Base-by-base conservation (phyloP, 495 filamentous ascomycete species). In the Penicillium canariense region DNA sequence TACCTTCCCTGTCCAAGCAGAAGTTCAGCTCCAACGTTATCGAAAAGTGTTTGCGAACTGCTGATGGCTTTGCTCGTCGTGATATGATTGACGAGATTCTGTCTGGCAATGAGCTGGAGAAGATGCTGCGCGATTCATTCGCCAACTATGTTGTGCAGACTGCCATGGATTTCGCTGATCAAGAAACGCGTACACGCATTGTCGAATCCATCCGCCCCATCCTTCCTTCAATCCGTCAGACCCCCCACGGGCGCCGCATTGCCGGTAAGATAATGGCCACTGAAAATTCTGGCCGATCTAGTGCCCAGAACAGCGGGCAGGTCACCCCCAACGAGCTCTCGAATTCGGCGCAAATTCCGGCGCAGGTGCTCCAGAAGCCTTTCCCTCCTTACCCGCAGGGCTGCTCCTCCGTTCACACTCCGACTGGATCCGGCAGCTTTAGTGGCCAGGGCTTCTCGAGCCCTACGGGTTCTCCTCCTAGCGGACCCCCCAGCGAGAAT, bases 21-120 rank as follows among this genome's bases (percentile, higher is more conserved):
- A 98, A 98, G 72, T 98, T 98, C 76, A 96, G 91, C 77, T 97
- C 93, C 50, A 98, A 98, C 63, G 94, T 98, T 45, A 90, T 98
- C 52, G 94, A 98, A 74, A 97, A 97, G 72, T 96, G 92, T 66
- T 82, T 98, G 42, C 90, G 93, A 25, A 91, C 87, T 63, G 84
- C 90, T 1, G 81, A 86, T 36, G 64, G 77, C 4, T 69, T 72
- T 4, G 84, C 87, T 35, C 90, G 87, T 61, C 87, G 89, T 59
- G 79, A 85, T 57, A 83, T 98, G 73, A 87, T 96, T 50, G 81
- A 87, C 15, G 93, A 97, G 77, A 85, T 97, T 60, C 75, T 95
- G 25, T 63, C 71, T 23, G 80, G 86, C 0, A 75, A 75, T 20
- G 91, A 96, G 68, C 83, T 98, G 25, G 89, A 95, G 50, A 87